phyloP scores from a whole-genome alignment of 345 rosid species.

The Ailanthus altissimus region DNA sequence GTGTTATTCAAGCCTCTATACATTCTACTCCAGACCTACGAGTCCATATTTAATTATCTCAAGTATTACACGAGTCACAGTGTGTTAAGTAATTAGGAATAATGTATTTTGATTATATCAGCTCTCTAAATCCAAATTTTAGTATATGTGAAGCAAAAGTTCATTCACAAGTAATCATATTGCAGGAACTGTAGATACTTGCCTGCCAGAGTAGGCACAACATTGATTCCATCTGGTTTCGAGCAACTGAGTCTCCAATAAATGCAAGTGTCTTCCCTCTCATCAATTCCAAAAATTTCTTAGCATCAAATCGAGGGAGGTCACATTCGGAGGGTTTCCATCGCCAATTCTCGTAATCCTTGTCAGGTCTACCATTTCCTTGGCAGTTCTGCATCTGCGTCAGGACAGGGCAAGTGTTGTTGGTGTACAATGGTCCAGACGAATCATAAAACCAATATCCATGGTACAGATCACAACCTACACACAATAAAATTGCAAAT shows the following conservation, averaged over 20 bases:
- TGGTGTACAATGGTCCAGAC: conserved; percentile 74
- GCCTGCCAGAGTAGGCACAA: conserved; percentile 99
- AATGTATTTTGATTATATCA: neutral
- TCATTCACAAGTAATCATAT: conserved; percentile 5
- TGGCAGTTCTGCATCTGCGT: conserved; percentile 99
- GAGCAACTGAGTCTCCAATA: conserved; percentile 95
- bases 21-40: neutral
- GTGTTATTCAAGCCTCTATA: neutral
- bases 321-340: conserved; percentile 91
- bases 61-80: neutral
- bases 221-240: conserved; percentile 98
- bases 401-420: conserved; percentile 86
- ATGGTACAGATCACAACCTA: conserved; percentile 77
- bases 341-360: conserved; percentile 89
- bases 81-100: neutral
- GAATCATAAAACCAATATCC: conserved; percentile 94
- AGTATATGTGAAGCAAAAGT: neutral
- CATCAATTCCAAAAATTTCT: conserved; percentile 89
- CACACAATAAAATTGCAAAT: conserved; percentile 26
- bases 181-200: conserved; percentile 30
- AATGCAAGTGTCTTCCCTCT: conserved; percentile 90
- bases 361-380: conserved; percentile 97
- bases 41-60: neutral
- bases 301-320: conserved; percentile 88
- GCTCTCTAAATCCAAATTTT: neutral